phyloP scores from a whole-genome alignment of 495 filamentous ascomycete species.

The Penicillium tannophilum region DNA sequence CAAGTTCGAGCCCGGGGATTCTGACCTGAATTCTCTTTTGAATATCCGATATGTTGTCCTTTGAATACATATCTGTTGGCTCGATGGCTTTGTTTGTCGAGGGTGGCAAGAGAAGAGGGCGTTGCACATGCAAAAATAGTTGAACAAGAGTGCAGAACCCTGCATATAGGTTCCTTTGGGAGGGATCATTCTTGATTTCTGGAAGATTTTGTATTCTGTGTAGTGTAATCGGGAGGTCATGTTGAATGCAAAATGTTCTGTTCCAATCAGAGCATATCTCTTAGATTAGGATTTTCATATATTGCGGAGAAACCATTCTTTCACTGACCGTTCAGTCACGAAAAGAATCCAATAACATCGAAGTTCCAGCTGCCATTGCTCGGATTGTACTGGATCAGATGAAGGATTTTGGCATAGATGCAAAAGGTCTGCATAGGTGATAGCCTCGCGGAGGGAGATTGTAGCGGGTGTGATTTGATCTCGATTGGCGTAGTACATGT shows the following conservation, averaged over 20 bases:
- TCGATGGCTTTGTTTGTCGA: conserved; percentile 8
- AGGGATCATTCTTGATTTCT: conserved; percentile 8
- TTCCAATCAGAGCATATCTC: background rate
- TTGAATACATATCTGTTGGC: conserved; percentile 10
- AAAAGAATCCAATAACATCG: conserved; percentile 23
- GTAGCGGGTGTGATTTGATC: conserved; percentile 21
- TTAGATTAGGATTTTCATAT: background rate
- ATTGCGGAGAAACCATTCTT: background rate
- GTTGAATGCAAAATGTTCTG: conserved; percentile 26
- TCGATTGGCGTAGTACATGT: conserved; percentile 25
- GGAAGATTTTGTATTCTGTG: conserved; percentile 19
- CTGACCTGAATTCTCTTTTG: conserved; percentile 5
- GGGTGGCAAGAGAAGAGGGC: conserved; percentile 7
- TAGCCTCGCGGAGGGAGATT: conserved; percentile 19
- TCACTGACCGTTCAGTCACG: conserved; percentile 22
- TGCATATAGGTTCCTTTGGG: conserved; percentile 9
- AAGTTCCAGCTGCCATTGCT: conserved; percentile 18
- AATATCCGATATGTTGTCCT: conserved; percentile 10
- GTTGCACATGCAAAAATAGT: conserved; percentile 16
- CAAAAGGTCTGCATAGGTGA: conserved; percentile 19
- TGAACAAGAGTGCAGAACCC: conserved; percentile 18
- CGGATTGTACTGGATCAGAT: conserved; percentile 3
- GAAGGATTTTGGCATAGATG: conserved; percentile 14
- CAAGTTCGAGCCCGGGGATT: conserved; percentile 7
- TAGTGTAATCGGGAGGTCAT: conserved; percentile 19